phyloP scores from a whole-genome alignment of 164 flowering plant species.

The Stephania cephalantha region DNA sequence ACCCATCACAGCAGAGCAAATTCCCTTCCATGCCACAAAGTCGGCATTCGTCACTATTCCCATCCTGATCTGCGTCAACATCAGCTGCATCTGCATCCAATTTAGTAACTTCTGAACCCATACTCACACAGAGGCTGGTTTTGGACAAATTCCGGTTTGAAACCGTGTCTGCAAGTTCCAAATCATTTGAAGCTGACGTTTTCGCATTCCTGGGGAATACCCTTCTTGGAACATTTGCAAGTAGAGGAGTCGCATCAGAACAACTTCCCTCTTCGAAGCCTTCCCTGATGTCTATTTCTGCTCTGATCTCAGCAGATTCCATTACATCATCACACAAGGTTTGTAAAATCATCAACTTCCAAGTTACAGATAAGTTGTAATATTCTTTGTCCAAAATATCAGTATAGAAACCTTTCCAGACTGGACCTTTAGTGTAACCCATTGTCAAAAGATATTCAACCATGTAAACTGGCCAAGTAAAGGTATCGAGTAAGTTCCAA shows the following conservation, averaged over 20 bases:
- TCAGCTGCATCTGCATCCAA: conserved; percentile 21
- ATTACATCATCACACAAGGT: conserved; percentile 78
- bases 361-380: conserved; percentile 49
- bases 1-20: conserved; percentile 95
- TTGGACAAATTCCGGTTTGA: conserved; percentile 26
- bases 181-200: conserved; percentile 57
- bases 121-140: conserved; percentile 13
- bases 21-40: conserved; percentile 99
- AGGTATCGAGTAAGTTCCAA: conserved; percentile 79
- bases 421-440: conserved; percentile 48
- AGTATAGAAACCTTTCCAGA: conserved; percentile 54
- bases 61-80: conserved; percentile 42
- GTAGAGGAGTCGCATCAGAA: conserved; percentile 28
- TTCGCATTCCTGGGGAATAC: conserved; percentile 69
- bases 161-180: conserved; percentile 32
- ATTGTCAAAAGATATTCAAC: conserved; percentile 56
- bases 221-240: conserved; percentile 50
- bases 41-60: conserved; percentile 85
- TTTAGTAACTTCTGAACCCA: conserved; percentile 22
- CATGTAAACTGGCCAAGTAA: conserved; percentile 85
- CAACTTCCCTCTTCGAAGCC: conserved; percentile 54
- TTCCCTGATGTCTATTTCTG: conserved; percentile 74
- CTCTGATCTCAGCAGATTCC: conserved; percentile 64
- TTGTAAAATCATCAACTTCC: conserved; percentile 67
- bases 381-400: conserved; percentile 56